Evolutionary conservation across 345 rosid species (phyloP), one percentile per base, ranked within the genome.

Genomic region (Carallia brachiata): DNA sequence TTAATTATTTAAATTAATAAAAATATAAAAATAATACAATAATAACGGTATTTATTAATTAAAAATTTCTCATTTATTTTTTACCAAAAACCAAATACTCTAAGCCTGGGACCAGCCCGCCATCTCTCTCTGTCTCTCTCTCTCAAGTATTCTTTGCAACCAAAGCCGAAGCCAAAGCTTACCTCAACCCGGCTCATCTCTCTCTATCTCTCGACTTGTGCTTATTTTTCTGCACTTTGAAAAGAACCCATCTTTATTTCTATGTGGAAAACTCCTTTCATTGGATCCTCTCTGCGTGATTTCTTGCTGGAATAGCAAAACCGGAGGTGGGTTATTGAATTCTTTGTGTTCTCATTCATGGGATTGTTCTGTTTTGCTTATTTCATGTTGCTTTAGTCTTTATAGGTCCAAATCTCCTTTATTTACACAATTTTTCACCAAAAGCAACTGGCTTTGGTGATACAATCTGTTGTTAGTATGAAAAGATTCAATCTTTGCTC

Each of bases 41-140:
- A 23, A 23, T 23, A 23, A 23, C 23, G 23, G 0, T 23, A 23
- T 23, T 23, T 23, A 23, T 23, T 23, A 23, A 23, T 23, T 23
- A 23, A 23, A 23, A 23, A 23, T 23, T 23, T 23, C 0, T 23
- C 23, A 23, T 23, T 23, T 23, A 23, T 23, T 23, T 23, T 23
- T 23, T 23, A 23, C 23, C 23, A 9, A 36, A 7, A 70, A 56
- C 23, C 23, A 23, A 23, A 23, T 23, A 23, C 23, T 23, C 23
- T 23, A 23, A 23, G 23, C 23, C 23, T 56, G 76, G 86, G 79
- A 40, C 79, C 83, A 73, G 58, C 77, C 71, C 82, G 80, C 80
- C 84, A 70, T 23, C 23, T 23, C 23, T 23, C 23, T 23, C 23
- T 23, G 0, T 34, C 36, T n/a, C 37, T 44, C 19, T n/a, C 52